A percentile compares a stretch with the other conserved stretches of the same genome.
phyloP scores from a whole-genome alignment of 352 stramenopile genomes.

The Pythium aristosporum region DNA sequence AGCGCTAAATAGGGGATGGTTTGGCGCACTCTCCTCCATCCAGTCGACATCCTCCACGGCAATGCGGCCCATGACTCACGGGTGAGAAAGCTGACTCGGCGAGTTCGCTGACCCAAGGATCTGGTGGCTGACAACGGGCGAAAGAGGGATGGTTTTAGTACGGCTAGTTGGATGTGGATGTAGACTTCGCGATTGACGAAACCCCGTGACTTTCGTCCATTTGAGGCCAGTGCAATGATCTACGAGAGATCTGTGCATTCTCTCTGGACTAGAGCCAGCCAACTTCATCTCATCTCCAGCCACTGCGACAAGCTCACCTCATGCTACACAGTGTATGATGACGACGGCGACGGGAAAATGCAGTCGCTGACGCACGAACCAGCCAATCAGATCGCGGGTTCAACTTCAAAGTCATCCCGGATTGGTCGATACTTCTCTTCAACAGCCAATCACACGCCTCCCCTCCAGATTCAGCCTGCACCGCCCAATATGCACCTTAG shows the following conservation, averaged over 20 bases:
- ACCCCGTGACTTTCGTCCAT: too few species aligned
- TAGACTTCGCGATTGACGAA: too few species aligned
- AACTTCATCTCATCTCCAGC: background rate
- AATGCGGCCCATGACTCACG: too few species aligned
- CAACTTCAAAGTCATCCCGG: conserved; percentile 26
- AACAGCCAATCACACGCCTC: conserved; percentile 12
- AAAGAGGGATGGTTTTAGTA: too few species aligned
- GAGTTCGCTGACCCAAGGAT: too few species aligned
- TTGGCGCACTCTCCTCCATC: too few species aligned
- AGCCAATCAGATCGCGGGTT: conserved; percentile 21
- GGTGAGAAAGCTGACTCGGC: too few species aligned
- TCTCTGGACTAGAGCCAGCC: background rate
- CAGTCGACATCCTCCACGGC: too few species aligned
- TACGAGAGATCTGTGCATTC: background rate
- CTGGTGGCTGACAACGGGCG: too few species aligned
- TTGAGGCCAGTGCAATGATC: background rate
- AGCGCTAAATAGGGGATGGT: too few species aligned
- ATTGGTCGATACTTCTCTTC: conserved; percentile 7
- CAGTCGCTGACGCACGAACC: conserved; percentile 21
- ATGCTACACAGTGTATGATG: background rate
- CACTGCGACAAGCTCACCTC: background rate
- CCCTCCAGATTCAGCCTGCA: conserved; percentile 19
- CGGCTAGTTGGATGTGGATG: too few species aligned
- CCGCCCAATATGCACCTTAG: background rate
- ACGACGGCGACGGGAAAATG: conserved; percentile 4